These are phyloP conservation scores for Geosmithia morbida DNA, from an alignment of 2,329 filamentous ascomycete species.

Conservation along the genomic window DNA sequence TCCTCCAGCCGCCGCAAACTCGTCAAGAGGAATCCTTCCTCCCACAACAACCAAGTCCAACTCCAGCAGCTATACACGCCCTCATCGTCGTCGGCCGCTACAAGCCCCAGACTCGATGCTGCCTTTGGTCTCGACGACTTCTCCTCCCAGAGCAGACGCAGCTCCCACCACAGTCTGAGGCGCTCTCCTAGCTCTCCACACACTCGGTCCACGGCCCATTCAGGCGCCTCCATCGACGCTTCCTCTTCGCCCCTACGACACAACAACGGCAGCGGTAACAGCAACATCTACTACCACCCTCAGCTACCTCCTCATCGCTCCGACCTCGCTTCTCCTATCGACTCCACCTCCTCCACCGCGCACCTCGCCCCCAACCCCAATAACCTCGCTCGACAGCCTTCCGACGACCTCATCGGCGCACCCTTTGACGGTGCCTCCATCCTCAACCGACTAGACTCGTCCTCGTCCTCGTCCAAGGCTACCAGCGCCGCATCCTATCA, in stretches of 20 bases:
- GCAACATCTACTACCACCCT: not conserved
- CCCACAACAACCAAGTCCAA: conserved; percentile 3
- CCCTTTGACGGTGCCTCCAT: conserved; percentile 51
- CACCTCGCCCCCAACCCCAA: conserved; percentile 8
- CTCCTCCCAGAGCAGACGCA: conserved; percentile 47
- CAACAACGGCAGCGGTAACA: too few species aligned
- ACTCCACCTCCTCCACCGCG: conserved; percentile 5
- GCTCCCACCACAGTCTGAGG: conserved; percentile 43
- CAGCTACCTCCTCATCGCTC: conserved; percentile 28
- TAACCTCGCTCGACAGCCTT: conserved; percentile 4
- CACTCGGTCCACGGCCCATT: conserved; percentile 25
- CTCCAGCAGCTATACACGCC: conserved; percentile 25
- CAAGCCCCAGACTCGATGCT: conserved; percentile 31
- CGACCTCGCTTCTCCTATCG: conserved; percentile 11
- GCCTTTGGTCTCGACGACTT: conserved; percentile 29
- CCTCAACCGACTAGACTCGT: conserved; percentile 43
- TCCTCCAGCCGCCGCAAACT: conserved; percentile 43
- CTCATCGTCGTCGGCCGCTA: conserved; percentile 13
- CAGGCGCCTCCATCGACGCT: conserved; percentile 34
- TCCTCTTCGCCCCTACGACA: conserved; percentile 26
- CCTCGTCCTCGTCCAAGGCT: conserved; percentile 24
- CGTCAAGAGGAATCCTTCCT: conserved; percentile 44
- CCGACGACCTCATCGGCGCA: conserved; percentile 48
- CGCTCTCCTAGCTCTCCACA: conserved; percentile 46
- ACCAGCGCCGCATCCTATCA: not conserved